A percentile compares a stretch with the other conserved stretches of the same genome.
Conservation (phyloP, 169 alveolate species). For the Cardiosporidium cionae region DNA sequence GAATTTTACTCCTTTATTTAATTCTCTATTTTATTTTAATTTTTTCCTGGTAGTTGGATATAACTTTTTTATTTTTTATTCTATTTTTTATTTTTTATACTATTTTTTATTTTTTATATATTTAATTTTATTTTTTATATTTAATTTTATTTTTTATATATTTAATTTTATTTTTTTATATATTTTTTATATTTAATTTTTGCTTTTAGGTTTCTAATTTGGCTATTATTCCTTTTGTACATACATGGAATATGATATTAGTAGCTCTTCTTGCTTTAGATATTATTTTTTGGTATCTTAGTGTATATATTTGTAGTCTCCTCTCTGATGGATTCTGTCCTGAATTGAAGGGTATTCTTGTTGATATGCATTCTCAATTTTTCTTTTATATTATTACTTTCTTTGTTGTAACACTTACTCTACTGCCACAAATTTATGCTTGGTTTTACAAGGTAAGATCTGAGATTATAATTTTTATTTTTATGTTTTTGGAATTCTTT, state of each 20-base stretch:
- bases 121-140: too few species aligned
- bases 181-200: too few species aligned
- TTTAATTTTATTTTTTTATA: too few species aligned
- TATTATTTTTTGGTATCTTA: slow-evolving; percentile 16
- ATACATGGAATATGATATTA: slow-evolving; percentile 36
- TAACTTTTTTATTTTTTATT: too few species aligned
- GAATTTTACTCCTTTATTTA: too few species aligned
- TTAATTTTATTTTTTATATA: too few species aligned
- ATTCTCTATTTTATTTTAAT: too few species aligned
- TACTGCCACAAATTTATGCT: slow-evolving; percentile 11
- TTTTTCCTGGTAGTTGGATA: too few species aligned
- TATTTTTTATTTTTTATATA: too few species aligned
- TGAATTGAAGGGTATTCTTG: slow-evolving; percentile 12
- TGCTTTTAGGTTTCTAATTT: slow-evolving; percentile 34
- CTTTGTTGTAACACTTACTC: slow-evolving; percentile 14
- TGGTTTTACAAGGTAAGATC: slow-evolving; percentile 27
- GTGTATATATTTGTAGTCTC: slow-evolving; percentile 13
- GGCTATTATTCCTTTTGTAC: slow-evolving; percentile 29
- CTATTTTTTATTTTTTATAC: too few species aligned
- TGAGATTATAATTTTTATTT: background rate
- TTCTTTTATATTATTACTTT: slow-evolving; percentile 7
- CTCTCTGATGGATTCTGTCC: slow-evolving; percentile 14
- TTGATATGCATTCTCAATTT: background rate
- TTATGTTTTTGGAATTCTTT: background rate
- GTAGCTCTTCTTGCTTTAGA: slow-evolving; percentile 9